Base-by-base conservation (phyloP, 1,284 basidiomycete genomes). In the Cutaneotrichosporon sp. region DNA sequence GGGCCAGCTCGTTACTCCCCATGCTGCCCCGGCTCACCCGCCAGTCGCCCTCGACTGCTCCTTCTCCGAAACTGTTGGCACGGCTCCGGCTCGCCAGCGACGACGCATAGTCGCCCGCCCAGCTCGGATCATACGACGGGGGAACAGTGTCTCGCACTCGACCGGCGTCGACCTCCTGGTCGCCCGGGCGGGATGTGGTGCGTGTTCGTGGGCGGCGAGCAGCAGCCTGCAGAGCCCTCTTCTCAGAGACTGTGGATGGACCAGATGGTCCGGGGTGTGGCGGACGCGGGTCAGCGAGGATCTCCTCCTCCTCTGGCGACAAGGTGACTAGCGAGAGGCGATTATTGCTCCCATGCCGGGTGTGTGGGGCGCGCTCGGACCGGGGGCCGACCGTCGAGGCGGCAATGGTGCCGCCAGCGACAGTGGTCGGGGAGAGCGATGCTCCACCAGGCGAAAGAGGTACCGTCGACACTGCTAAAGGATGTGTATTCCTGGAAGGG, bases 141-240 rank as follows among this genome's bases (percentile, higher is more conserved):
- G 61, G 61, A 3, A 62, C 22, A 9, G 55, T 62, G 36, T 59
- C 58, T 2, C 47, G n/a, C 32, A 62, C 21, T 4, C 40, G 53
- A 1, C 61, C 61, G 2, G 61, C 61, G 34, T 62, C 61, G 30
- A 34, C 26, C 47, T 62, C 55, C 55, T 62, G 61, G 13, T 49
- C 30, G 14, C 31, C 21, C 7, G 26, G 18, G 7, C 51, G 7
- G 7, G 26, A 32, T 2, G 18, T 18, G 16, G 51, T 32, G 51
- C 30, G 51, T 9, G 18, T 8, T 4, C 30, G 51, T 8, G 31
- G 30, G 9, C 30, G 42, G 21, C 18, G 26, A 22, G 51, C 8
- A n/a, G n/a, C 31, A 13, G 36, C 40, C 4, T 34, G 30, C 34
- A 38, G 26, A 11, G 47, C 47, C 18, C 47, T 22, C 22, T 50